Evolutionary conservation across 495 filamentous ascomycete species (phyloP).

Genomic region (Recurvomyces mirabilis): DNA sequence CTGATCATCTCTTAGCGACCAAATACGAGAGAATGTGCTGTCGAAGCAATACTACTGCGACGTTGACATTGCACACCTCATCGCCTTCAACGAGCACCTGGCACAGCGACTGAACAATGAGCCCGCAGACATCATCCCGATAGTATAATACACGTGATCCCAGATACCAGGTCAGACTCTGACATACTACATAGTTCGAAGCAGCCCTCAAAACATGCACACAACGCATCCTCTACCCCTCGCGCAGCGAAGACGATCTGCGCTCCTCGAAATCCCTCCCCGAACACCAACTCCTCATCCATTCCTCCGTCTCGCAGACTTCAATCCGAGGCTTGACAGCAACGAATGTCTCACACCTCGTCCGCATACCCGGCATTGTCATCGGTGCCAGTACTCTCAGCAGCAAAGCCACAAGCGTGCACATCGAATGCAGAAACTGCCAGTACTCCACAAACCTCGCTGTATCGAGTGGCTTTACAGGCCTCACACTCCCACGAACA

Average conservation of each 20-base stretch:
- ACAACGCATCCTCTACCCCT: constrained; percentile 75
- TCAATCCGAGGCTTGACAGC: constrained; percentile 93
- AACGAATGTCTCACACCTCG: constrained; percentile 83
- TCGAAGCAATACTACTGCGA: constrained; percentile 95
- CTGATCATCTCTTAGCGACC: no score
- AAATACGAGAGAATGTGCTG: constrained; percentile 89
- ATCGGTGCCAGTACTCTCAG: constrained; percentile 95
- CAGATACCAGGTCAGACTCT: neutral
- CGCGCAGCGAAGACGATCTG: constrained; percentile 42
- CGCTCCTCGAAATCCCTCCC: constrained; percentile 41
- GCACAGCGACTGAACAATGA: constrained; percentile 84
- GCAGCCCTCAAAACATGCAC: constrained; percentile 80
- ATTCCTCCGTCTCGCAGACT: constrained; percentile 78
- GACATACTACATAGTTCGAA: constrained; percentile 59
- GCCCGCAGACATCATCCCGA: constrained; percentile 82
- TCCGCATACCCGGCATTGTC: constrained; percentile 92
- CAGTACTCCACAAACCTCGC: constrained; percentile 57
- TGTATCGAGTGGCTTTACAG: constrained; percentile 74
- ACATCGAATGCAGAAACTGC: constrained; percentile 85
- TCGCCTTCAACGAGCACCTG: constrained; percentile 93
- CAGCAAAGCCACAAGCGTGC: constrained; percentile 79
- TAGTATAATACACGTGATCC: constrained; percentile 43
- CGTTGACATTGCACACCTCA: constrained; percentile 90
- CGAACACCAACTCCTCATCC: constrained; percentile 89
- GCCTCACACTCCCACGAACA: constrained; percentile 66